Conservation (phyloP, 129 eudicot genomes). For the Lonicera japonica region DNA sequence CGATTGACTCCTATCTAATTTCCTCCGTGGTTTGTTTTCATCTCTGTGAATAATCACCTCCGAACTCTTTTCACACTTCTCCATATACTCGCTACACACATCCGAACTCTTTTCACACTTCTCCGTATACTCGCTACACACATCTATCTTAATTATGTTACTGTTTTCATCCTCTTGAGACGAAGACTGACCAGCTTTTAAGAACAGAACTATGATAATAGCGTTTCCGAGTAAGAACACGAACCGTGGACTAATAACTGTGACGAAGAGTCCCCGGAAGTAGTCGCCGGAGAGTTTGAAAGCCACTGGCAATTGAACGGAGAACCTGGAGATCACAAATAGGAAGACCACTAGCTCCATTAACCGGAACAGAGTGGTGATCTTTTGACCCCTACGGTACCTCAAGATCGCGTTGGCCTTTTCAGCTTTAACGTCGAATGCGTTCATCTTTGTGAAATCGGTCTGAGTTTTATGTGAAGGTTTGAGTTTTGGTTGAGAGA, state of each 20-base stretch:
- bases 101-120: constrained; percentile 23
- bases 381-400: constrained; percentile 23
- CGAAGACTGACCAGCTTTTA: constrained; percentile 37
- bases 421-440: constrained; percentile 47
- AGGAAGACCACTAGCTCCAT: constrained; percentile 44
- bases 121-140: constrained; percentile 41
- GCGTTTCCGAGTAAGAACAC: constrained; percentile 73
- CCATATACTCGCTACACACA: constrained; percentile 36
- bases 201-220: constrained; percentile 44
- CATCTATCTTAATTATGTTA: constrained; percentile 13
- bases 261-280: constrained; percentile 24
- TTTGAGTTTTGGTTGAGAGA: constrained; percentile 1
- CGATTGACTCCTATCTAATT: constrained; percentile 38
- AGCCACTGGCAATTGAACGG: constrained; percentile 35
- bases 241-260: constrained; percentile 43
- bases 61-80: constrained; percentile 26
- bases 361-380: constrained; percentile 50
- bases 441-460: constrained; percentile 34
- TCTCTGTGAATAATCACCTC: not conserved
- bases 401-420: constrained; percentile 47
- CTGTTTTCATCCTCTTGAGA: constrained; percentile 14
- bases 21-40: constrained; percentile 8
- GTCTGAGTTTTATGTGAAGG: not conserved
- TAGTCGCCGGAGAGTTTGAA: constrained; percentile 34
- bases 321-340: constrained; percentile 34